These are phyloP conservation scores for Apiospora marii DNA, from an alignment of 2,329 filamentous ascomycete genomes.

Conservation along the genomic window DNA sequence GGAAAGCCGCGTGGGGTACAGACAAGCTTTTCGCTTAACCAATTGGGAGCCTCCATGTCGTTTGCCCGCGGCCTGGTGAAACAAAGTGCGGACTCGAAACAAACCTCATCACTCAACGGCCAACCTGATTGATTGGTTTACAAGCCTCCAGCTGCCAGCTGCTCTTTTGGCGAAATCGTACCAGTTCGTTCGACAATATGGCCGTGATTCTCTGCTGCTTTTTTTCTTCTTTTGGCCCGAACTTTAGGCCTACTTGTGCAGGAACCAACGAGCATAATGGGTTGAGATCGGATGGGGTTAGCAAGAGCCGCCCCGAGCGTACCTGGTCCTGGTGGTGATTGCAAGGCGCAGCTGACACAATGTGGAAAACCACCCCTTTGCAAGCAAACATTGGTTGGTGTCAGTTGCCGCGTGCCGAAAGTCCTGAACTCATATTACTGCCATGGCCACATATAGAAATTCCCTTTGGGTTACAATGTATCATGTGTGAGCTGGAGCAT, in stretches of 20 bases:
- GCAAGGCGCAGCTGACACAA: neutral
- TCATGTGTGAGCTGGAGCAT: neutral
- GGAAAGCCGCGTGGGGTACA: slow-evolving; percentile 10
- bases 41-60: neutral
- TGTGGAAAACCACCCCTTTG: neutral
- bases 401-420: neutral
- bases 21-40: slow-evolving; percentile 20
- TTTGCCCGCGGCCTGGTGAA: slow-evolving; percentile 12
- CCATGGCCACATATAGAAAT: neutral
- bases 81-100: slow-evolving; percentile 19
- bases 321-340: slow-evolving; percentile 2
- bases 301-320: neutral
- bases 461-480: neutral
- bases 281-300: neutral
- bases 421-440: neutral
- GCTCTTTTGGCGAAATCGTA: neutral
- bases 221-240: neutral
- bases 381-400: neutral
- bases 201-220: neutral
- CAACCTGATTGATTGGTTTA: neutral
- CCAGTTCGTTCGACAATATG: neutral
- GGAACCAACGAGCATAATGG: slow-evolving; percentile 1
- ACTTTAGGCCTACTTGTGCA: neutral
- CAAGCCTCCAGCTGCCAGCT: neutral
- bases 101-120: slow-evolving; percentile 12